Evolutionary conservation across 441 rosid genomes (phyloP), one percentile per base, ranked within the genome.

Genomic region (Cnidoscolus chayamansa): DNA sequence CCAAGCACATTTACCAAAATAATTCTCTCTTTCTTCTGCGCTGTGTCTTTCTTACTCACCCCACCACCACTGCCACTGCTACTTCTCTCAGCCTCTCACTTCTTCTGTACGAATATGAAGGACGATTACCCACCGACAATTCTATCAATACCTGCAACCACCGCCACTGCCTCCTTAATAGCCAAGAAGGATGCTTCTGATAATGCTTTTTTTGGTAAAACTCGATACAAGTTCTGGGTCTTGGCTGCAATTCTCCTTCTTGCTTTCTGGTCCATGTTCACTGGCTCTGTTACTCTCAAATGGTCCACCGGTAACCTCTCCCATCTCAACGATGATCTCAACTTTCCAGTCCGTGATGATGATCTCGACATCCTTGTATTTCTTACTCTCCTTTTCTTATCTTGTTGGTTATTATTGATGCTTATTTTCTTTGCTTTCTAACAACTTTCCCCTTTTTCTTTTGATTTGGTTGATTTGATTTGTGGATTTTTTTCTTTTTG

Each of bases 231-330:
- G 77, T 84, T 90, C 59, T 90, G 94, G 94, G 97, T 90, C 3
- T 78, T 92, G 65, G 84, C 85, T 67, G 97, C 92, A 0, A 88
- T 94, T 77, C 74, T 89, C 72, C 81, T 94, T 32, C 88, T 94
- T 19, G 97, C 97, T 1, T 84, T 89, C 48, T 92, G 97, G 96
- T 89, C 97, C 17, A 86, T 94, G 96, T 81, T 94, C 72, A 86
- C 98, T 71, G 97, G 96, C 75, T 85, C 97, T 19, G 84, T 92
- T 75, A 86, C 96, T 67, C 94, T 94, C 77, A 88, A 91, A 62
- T 88, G 89, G 83, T 86, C 90, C 70, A 56, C 88, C 68, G 90
- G 93, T 0, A 78, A 90, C 74, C 94, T 92, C 72, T 78, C 83
- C 78, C 88, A 72, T 63, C 53, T 88, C 12, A 77, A 89, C 4